Base-by-base conservation (phyloP, 768 basidiomycete genomes). In the Auricularia auricula-judae region DNA sequence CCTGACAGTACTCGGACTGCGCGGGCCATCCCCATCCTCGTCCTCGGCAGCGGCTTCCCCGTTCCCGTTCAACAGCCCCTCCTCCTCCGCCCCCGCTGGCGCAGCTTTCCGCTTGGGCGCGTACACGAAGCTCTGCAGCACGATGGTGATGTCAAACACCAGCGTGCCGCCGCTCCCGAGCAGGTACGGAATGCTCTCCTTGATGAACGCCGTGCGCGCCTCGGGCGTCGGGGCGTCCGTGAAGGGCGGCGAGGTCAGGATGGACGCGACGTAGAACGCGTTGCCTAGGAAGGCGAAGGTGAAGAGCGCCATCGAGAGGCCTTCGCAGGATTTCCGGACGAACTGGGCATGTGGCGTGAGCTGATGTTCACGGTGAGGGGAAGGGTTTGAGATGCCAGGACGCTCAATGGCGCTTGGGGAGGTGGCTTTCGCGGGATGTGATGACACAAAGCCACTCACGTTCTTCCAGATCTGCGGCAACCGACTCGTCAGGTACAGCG, bases 391-490 rank as follows among this genome's bases (percentile, higher is more conserved):
- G 10, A 18, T 18, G 43, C 11, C 43, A 44, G 10, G 43, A 44
- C 18, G 3, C 11, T 3, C 18, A 44, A 44, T 11, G 3, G 43
- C 43, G 43, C 18, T 10, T 18, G 18, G 43, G 43, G 18, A 44
- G 11, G 43, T 11, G 10, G 43, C 29, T 29, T 29, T 29, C 29
- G 29, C 39, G 39, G 39, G 8, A 51, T 4, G 8, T 18, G 3
- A 18, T 5, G 47, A 51, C 47, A 51, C 11, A 10, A 18, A 44
- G 16, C 33, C 43, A 85, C 93, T 73, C 74, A 97, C 95, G 71
- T 98, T 98, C 76, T 95, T 96, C 97, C 97, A 98, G 67, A 99
- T 97, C 74, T 99, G 97, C 23, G 97, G 97, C 70, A 99, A 75
- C 65, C 97, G 85, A 3, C 89, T 91, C 3, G 96, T 98, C 42